These are phyloP conservation scores for Rhizoclosmatium globosum DNA, from an alignment of 192 early-diverging fungal species.

Conservation along the genomic window DNA sequence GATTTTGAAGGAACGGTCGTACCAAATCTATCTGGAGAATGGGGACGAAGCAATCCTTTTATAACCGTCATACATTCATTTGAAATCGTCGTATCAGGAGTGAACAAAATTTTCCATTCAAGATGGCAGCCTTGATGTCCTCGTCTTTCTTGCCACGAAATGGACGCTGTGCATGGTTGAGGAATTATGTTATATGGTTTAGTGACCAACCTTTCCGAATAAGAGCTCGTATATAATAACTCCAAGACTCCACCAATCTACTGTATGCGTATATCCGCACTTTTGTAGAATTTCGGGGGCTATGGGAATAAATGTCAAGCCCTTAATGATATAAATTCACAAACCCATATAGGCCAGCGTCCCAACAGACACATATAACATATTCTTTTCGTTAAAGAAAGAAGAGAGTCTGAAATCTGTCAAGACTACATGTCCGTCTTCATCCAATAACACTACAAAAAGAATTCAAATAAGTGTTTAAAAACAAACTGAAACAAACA, in stretches of 20 bases:
- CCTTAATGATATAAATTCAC: not conserved
- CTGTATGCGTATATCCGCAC: conserved; percentile 77
- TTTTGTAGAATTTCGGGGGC: conserved; percentile 56
- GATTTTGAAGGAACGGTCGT: not conserved
- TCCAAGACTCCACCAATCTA: conserved; percentile 98
- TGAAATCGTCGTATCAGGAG: conserved; percentile 37
- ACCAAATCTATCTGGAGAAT: conserved; percentile 80
- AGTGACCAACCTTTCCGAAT: conserved; percentile 60
- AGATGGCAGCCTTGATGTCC: conserved; percentile 68
- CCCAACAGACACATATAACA: conserved; percentile 55
- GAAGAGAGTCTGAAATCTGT: conserved; percentile 65
- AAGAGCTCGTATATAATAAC: conserved; percentile 89
- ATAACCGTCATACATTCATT: conserved; percentile 28
- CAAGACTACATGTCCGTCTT: conserved; percentile 54
- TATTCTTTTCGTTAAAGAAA: conserved; percentile 43
- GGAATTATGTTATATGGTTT: not conserved
- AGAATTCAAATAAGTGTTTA: not conserved
- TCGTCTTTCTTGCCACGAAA: conserved; percentile 81
- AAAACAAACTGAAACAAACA: conserved; percentile 50
- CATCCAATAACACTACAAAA: conserved; percentile 53
- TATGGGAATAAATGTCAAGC: conserved; percentile 10
- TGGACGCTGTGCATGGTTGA: conserved; percentile 56
- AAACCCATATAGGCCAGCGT: conserved; percentile 79
- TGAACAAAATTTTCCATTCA: conserved; percentile 71
- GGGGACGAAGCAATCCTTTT: conserved; percentile 68